Percentiles rank a stretch among this genome's conserved stretches.
These are phyloP conservation scores for Centaurea solstitialis DNA, from an alignment of 129 eudicot species.

Conservation along the genomic window DNA sequence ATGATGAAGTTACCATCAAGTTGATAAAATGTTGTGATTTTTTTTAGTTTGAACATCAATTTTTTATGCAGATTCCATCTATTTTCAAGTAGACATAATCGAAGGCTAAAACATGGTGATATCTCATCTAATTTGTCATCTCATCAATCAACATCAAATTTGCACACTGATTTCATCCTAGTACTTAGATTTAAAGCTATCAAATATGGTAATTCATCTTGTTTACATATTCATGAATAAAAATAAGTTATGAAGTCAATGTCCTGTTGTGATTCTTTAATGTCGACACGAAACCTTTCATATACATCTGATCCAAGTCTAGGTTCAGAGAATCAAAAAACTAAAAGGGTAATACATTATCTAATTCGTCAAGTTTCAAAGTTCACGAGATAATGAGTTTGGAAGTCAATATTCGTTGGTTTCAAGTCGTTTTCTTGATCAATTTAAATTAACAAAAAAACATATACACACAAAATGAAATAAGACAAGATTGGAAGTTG, in stretches of 20 bases:
- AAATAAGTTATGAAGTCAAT: neutral
- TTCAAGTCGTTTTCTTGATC: constrained; percentile 15
- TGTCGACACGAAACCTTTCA: constrained; percentile 5
- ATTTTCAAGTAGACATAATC: neutral
- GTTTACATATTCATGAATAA: neutral
- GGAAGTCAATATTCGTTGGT: constrained; percentile 9
- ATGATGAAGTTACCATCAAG: neutral
- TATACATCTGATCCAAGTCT: neutral
- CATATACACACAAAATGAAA: constrained; percentile 7
- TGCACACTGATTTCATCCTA: neutral
- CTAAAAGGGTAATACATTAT: neutral
- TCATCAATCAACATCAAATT: neutral
- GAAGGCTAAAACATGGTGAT: neutral
- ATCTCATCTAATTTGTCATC: neutral
- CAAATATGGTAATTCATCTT: neutral
- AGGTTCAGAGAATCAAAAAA: constrained; percentile 2
- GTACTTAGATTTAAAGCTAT: neutral
- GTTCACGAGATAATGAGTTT: constrained; percentile 4
- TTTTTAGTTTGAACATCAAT: neutral
- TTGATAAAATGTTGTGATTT: neutral
- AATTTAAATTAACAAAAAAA: constrained; percentile 4
- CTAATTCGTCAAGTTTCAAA: constrained; percentile 5
- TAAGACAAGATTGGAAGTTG: constrained; percentile 21
- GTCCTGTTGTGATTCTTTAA: neutral
- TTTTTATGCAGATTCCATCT: neutral